Evolutionary conservation across 257 asterid genomes (phyloP), one percentile per base, ranked within the genome.

Genomic region (Buddleja alternifolia): DNA sequence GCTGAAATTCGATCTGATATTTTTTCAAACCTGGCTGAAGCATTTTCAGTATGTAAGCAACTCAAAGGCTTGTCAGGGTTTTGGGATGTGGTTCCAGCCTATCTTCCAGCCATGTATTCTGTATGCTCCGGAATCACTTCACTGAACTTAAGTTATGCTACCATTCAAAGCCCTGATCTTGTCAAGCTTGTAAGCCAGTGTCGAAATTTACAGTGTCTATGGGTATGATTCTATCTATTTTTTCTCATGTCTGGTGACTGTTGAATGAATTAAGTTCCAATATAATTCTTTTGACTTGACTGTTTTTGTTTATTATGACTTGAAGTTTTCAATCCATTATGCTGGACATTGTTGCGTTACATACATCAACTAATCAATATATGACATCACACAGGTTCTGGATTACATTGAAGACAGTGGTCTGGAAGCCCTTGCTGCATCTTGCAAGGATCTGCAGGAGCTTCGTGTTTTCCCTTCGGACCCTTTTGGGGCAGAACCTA

Each of bases 381-480:
- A 51, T 17, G 12, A 58, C 47, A 68, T 66, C 20, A 10, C 32
- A 8, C 84, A 93, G 99, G 97, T 93, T 64, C 77, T 93, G 36
- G 99, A 93, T 77, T 83, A 84, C 82, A 90, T 93, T 15, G 99
- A 93, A 80, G 99, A 93, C 78, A 36, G 64, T 56, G 98, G 98
- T 51, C 92, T 93, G 5, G 95, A 90, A 65, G 82, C 83, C 41
- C 73, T 93, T 51, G 89, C 97, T 3, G 63, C 86, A 37, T 78
- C 93, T 45, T 93, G 99, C 82, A 93, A 90, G 81, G 90, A 85
- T 76, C 83, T 93, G 61, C 90, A 81, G 39, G 99, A 90, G 58
- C 90, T 93, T 41, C 73, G 99, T 59, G 99, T 93, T n/a, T 93
- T 93, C 62, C 99, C 97, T 21, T 93, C 99, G 0, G 97, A 90